These are phyloP conservation scores for Discostella stelligera DNA, from an alignment of 352 stramenopile species.

Conservation along the genomic window DNA sequence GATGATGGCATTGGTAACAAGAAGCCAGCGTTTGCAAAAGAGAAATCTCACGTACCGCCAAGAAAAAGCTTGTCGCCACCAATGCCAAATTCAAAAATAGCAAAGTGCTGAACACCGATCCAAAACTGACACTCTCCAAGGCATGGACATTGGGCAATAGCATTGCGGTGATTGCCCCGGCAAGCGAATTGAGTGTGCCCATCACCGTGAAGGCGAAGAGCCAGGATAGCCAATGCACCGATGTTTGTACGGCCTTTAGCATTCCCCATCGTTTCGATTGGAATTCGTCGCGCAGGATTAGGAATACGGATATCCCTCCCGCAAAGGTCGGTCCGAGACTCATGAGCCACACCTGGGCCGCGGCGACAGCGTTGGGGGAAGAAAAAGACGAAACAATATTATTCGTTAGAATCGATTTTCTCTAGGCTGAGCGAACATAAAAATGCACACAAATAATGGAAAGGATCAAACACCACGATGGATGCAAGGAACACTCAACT, in stretches of 20 bases:
- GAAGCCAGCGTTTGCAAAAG: too few relatives aligned
- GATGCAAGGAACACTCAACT: background rate
- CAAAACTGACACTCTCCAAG: conserved; percentile 45
- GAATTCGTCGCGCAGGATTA: conserved; percentile 55
- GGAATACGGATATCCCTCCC: conserved; percentile 43
- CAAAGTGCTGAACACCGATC: conserved; percentile 41
- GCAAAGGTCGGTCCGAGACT: conserved; percentile 42
- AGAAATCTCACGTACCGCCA: too few relatives aligned
- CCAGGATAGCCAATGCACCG: conserved; percentile 52
- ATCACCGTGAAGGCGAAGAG: conserved; percentile 40
- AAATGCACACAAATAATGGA: too few relatives aligned
- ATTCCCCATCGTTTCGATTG: conserved; percentile 45
- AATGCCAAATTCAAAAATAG: conserved; percentile 58
- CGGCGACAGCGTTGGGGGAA: too few relatives aligned
- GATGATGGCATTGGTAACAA: too few relatives aligned
- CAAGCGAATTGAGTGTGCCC: conserved; percentile 45
- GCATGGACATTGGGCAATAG: conserved; percentile 40
- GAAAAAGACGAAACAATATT: too few relatives aligned
- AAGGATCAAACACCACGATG: too few relatives aligned
- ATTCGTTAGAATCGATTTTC: too few relatives aligned
- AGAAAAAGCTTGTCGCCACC: conserved; percentile 48
- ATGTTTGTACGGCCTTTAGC: conserved; percentile 36
- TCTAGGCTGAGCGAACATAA: too few relatives aligned
- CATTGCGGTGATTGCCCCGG: conserved; percentile 32
- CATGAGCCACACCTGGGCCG: conserved; percentile 41